A percentile compares a stretch with the other conserved stretches of the same genome.
Evolutionary conservation across 177 flowering plant species (phyloP).

Genomic region (Vitis hybrid): DNA sequence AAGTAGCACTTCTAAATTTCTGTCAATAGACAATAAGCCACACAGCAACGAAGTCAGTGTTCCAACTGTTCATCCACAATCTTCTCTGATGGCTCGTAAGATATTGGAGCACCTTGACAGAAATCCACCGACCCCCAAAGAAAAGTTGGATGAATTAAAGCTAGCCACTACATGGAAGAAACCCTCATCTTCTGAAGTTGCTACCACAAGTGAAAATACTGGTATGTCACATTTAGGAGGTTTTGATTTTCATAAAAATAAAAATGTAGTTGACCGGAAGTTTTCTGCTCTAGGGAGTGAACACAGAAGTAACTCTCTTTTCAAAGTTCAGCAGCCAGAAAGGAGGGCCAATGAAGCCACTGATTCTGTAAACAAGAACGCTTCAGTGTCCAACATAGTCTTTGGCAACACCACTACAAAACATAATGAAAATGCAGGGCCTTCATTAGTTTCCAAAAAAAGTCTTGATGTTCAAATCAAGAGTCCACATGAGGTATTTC

Average conservation of each 20-base stretch:
- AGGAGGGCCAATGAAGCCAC: conserved; percentile 18
- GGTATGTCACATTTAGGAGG: conserved; percentile 14
- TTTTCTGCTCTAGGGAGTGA: conserved; percentile 24
- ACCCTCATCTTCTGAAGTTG: conserved; percentile 30
- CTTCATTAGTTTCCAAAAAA: conserved; percentile 18
- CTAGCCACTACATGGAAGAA: conserved; percentile 51
- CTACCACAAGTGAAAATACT: conserved; percentile 15
- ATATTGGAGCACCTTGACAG: conserved; percentile 83
- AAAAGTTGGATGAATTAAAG: conserved; percentile 61
- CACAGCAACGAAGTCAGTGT: conserved; percentile 21
- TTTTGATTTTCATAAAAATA: conserved; percentile 16
- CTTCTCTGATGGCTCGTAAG: conserved; percentile 60
- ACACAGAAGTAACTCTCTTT: conserved; percentile 17
- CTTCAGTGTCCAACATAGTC: conserved; percentile 19
- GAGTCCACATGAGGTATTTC: conserved; percentile 37
- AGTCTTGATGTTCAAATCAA: conserved; percentile 19
- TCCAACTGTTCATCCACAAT: conserved; percentile 49
- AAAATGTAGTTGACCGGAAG: conserved; percentile 11
- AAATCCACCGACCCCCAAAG: conserved; percentile 56
- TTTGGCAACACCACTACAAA: background rate
- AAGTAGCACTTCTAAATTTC: conserved; percentile 30
- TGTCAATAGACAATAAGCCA: conserved; percentile 20
- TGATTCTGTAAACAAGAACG: conserved; percentile 17
- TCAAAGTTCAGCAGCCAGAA: conserved; percentile 16
- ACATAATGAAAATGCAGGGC: conserved; percentile 9